Evolutionary conservation across 306 rosid species (phyloP), one percentile per base, ranked within the genome.

Genomic region (Cucurbita pepo): DNA sequence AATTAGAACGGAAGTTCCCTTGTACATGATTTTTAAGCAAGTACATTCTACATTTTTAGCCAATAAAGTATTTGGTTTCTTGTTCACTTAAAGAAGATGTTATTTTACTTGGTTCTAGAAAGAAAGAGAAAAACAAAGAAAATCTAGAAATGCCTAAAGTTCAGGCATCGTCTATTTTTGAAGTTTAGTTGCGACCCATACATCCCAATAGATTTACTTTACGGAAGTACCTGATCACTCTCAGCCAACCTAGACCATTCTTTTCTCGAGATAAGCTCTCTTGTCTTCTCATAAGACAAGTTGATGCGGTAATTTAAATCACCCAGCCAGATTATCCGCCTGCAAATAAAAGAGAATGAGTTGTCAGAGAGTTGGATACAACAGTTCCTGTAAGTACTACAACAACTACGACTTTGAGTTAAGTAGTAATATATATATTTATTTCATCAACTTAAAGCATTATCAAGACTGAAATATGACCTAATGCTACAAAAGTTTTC

Each of bases 241-340:
- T 88, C 97, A 47, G 79, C 18, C 85, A 93, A 82, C 71, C 76
- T 81, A 41, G 85, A 78, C 98, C 97, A 93, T 37, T 85, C 78
- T 82, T 81, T 90, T 80, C 79, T 86, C 71, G 88, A 83, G 69
- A 93, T 85, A 54, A 86, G 87, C 62, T 84, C 93, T 83, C 79
- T 84, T 50, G 97, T 84, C 82, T 83, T 83, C 76, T 87, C 90
- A 82, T 85, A 86, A 10, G 97, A 61, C 83, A 90, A 73, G 81
- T 84, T 88, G 82, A 93, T 76, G 7, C 98, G 96, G 83, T 93
- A 93, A 72, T 93, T 93, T 80, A 90, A 86, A 79, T 93, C 98
- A 22, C 98, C 98, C 81, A 90, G 77, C 97, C 98, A 93, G 76
- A 93, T 88, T 78, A 88, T 88, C 82, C 79, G 80, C 82, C 98